Evolutionary conservation across 2,329 filamentous ascomycete species (phyloP).

Genomic region (Colletotrichum liaoningense): DNA sequence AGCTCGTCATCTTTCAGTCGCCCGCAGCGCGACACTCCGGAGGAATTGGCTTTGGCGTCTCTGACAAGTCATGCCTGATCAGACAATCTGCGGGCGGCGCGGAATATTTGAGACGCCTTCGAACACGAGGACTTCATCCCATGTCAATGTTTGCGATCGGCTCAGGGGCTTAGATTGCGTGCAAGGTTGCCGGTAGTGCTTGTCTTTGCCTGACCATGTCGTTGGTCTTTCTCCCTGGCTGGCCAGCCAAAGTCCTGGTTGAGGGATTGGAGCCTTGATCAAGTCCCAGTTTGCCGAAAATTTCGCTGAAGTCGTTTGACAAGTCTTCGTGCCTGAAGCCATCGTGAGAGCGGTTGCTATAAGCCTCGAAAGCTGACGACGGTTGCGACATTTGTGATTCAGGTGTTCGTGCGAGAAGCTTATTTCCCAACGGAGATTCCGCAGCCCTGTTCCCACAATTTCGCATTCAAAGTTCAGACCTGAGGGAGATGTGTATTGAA

Average conservation of each 20-base stretch:
- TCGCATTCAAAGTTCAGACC: slow-evolving; percentile 19
- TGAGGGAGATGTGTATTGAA: slow-evolving; percentile 6
- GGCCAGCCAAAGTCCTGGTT: neutral
- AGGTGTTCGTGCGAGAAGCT: neutral
- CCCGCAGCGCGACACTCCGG: neutral
- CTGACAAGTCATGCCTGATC: neutral
- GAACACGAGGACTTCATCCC: slow-evolving; percentile 16
- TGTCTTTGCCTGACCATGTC: neutral
- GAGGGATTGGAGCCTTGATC: neutral
- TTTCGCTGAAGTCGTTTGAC: neutral
- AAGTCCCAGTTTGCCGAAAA: neutral
- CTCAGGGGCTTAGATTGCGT: slow-evolving; percentile 1
- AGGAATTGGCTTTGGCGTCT: slow-evolving; percentile 5
- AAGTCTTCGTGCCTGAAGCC: neutral
- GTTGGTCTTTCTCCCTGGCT: neutral
- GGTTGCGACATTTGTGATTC: neutral
- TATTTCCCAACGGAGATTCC: neutral
- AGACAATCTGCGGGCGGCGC: slow-evolving; percentile 26
- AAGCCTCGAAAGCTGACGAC: neutral
- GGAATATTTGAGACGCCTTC: slow-evolving; percentile 14
- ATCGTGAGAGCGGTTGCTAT: neutral
- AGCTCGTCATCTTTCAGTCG: neutral
- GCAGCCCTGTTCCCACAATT: neutral
- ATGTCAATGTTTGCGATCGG: slow-evolving; percentile 14
- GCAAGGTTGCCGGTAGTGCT: neutral